phyloP scores from a whole-genome alignment of 2,329 filamentous ascomycete genomes.

The Arthrobotrys entomopaga region DNA sequence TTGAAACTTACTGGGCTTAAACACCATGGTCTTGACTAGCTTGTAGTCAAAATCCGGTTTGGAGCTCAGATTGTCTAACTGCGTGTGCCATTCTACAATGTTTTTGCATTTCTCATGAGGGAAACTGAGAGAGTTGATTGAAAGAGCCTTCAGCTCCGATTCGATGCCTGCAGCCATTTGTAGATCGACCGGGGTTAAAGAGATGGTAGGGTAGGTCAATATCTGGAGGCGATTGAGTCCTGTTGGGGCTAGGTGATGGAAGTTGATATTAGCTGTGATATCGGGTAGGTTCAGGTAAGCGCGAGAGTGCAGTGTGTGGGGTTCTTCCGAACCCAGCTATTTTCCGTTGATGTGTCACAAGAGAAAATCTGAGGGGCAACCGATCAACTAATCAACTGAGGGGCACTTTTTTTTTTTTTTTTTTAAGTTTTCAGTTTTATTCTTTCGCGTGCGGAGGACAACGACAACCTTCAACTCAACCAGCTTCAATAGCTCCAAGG shows the following conservation, averaged over 20 bases:
- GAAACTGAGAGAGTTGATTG: conserved; percentile 36
- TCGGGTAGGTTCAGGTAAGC: no score
- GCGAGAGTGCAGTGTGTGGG: no score
- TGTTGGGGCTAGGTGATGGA: conserved; percentile 11
- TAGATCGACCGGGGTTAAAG: neutral
- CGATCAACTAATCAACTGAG: neutral
- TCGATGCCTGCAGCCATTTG: conserved; percentile 44
- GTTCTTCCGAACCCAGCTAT: no score
- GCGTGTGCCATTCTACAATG: conserved; percentile 57
- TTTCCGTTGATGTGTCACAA: no score
- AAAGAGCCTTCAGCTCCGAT: conserved; percentile 42
- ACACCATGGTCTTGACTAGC: conserved; percentile 59
- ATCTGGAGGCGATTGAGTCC: neutral
- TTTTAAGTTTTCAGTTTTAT: conserved; percentile 24
- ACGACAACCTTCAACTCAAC: neutral
- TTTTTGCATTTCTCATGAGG: conserved; percentile 58
- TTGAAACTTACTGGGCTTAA: conserved; percentile 58
- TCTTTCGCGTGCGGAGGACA: conserved; percentile 15
- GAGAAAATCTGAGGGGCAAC: conserved; percentile 19
- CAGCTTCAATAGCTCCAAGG: no score
- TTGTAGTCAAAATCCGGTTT: conserved; percentile 57
- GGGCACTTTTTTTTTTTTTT: conserved; percentile 41
- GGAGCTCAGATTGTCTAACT: conserved; percentile 53
- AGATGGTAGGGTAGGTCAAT: neutral
- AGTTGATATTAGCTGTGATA: conserved; percentile 10